Evolutionary conservation across 129 eudicot genomes (phyloP).

Genomic region (Saposhnikovia divaricata): DNA sequence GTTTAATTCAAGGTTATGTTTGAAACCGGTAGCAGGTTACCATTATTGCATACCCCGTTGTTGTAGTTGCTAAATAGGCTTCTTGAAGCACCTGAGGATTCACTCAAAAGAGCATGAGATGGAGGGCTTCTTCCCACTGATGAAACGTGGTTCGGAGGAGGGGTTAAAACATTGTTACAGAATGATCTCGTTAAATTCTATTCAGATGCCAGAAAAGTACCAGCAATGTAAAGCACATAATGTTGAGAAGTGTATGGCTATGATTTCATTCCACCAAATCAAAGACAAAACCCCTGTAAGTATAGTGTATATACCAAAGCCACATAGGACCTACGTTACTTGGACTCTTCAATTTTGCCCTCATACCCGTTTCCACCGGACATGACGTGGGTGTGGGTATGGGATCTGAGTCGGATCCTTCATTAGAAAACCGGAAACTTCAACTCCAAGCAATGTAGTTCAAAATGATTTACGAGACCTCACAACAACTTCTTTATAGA

Average conservation of each 20-base stretch:
- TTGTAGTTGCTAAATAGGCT: constrained; percentile 28
- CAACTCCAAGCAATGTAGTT: no score
- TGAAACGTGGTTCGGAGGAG: constrained; percentile 9
- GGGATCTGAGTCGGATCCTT: no score
- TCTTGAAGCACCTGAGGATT: constrained; percentile 38
- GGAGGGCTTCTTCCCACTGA: constrained; percentile 24
- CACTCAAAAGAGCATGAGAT: constrained; percentile 24
- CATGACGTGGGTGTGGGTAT: no score
- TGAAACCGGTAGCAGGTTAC: constrained; percentile 31
- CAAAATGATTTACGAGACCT: no score
- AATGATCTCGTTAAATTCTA: constrained; percentile 6
- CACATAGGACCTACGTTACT: no score
- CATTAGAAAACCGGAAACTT: no score
- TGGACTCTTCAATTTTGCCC: no score
- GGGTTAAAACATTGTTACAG: neutral
- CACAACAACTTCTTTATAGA: no score
- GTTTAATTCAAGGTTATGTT: constrained; percentile 26
- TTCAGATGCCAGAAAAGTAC: constrained; percentile 27
- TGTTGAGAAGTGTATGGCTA: neutral
- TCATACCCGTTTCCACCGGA: no score
- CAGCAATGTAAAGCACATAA: constrained; percentile 12
- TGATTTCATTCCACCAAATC: neutral
- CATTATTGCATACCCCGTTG: constrained; percentile 17
- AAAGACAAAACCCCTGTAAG: neutral
- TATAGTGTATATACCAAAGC: neutral